Conservation (phyloP, 176 grass and related monocot genomes). For the Hsuehochloa calcarea region DNA sequence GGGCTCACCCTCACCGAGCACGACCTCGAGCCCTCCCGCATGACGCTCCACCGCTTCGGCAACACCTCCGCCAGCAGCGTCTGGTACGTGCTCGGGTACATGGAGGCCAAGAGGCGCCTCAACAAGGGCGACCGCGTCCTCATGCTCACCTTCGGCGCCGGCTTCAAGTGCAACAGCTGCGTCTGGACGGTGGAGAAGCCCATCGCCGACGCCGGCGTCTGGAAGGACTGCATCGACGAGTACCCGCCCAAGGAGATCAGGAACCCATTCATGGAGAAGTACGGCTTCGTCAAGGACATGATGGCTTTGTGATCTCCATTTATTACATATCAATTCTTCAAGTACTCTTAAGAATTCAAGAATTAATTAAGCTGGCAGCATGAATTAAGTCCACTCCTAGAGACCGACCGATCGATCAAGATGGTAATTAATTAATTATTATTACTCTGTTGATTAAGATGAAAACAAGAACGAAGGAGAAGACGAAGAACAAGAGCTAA, state of each 20-base stretch:
- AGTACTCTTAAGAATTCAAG: neutral
- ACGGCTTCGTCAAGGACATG: conserved; percentile 79
- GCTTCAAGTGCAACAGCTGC: conserved; percentile 98
- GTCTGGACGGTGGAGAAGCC: conserved; percentile 63
- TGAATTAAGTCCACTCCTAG: neutral
- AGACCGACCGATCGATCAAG: neutral
- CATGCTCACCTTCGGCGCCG: conserved; percentile 94
- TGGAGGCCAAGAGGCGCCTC: conserved; percentile 78
- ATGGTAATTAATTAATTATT: neutral
- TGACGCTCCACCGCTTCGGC: conserved; percentile 91
- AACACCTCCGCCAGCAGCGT: conserved; percentile 97
- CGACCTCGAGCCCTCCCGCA: conserved; percentile 78
- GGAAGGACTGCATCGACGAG: conserved; percentile 60
- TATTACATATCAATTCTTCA: neutral
- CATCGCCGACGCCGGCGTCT: conserved; percentile 51
- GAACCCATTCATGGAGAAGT: conserved; percentile 82
- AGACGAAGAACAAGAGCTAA: neutral
- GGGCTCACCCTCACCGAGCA: conserved; percentile 54
- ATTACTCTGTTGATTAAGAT: neutral
- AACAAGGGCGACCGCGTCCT: conserved; percentile 58
- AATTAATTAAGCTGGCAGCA: neutral
- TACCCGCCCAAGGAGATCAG: conserved; percentile 66
- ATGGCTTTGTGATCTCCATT: conserved; percentile 22
- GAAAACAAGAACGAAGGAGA: neutral
- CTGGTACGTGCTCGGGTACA: conserved; percentile 83